These are phyloP conservation scores for Pichia sp. DNA, from an alignment of 1,139 yeast species.

Conservation along the genomic window DNA sequence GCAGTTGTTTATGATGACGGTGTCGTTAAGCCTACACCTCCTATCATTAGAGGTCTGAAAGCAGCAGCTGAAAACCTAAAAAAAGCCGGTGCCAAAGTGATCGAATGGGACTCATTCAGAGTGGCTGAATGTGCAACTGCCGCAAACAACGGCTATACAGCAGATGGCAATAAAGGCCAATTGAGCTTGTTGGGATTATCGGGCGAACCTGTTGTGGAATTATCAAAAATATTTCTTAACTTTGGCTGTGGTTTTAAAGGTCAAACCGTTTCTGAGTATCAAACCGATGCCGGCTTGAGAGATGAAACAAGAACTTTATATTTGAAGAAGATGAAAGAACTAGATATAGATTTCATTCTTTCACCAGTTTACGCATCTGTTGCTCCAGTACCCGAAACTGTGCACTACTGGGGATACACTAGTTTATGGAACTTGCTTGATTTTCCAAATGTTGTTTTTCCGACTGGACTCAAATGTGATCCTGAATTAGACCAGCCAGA, in stretches of 20 bases:
- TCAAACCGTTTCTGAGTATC: constrained; percentile 32
- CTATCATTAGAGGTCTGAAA: constrained; percentile 47
- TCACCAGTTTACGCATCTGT: constrained; percentile 61
- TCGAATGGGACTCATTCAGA: constrained; percentile 45
- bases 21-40: constrained; percentile 51
- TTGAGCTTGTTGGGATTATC: constrained; percentile 37
- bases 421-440: constrained; percentile 56
- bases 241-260: constrained; percentile 48
- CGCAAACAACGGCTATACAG: constrained; percentile 38
- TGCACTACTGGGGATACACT: constrained; percentile 72
- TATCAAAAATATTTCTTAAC: constrained; percentile 44
- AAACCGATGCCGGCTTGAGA: constrained; percentile 35
- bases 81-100: constrained; percentile 50
- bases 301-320: constrained; percentile 44
- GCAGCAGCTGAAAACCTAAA: constrained; percentile 36
- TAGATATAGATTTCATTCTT: constrained; percentile 54
- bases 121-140: constrained; percentile 40
- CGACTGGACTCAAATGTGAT: constrained; percentile 44
- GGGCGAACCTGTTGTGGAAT: constrained; percentile 54
- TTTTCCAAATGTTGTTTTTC: constrained; percentile 50
- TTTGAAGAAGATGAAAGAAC: constrained; percentile 36
- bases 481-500: constrained; percentile 24
- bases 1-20: constrained; percentile 41
- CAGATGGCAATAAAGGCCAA: constrained; percentile 50
- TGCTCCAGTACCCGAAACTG: constrained; percentile 55